Base-by-base conservation (phyloP, 257 asterid genomes). In the Prunella vulgaris region DNA sequence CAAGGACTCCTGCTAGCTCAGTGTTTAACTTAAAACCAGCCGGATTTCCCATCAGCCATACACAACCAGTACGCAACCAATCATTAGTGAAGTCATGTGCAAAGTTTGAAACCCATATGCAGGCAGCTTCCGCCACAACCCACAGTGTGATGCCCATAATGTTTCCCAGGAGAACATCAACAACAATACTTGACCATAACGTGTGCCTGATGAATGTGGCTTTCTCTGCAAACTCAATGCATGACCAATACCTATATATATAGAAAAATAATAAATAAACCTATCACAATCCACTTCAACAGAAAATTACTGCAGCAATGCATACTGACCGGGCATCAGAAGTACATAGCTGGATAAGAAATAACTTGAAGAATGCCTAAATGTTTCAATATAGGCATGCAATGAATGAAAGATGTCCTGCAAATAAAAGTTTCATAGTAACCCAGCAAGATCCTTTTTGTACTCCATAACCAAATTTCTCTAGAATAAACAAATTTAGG, bases 41-140 rank as follows among this genome's bases (percentile, higher is more conserved):
- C 4, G 97, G 99, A 79, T 89, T 86, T 37, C 96, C 97, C 97
- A 94, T 91, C 75, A 94, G 90, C 99, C 99, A 94, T 64, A 91
- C 97, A 76, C 98, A 93, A 70, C 97, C 91, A 57, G 73, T 81
- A 64, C 99, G 97, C 76, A 94, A 74, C 83, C 90, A 87, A 76
- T 82, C 74, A 78, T 90, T 84, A 21, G 96, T 90, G 79, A 86
- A 72, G 77, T 86, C 91, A 44, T 75, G 80, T 7, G 87, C 79
- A 46, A 87, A 85, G 40, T 76, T 76, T 33, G 92, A 85, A 79
- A 89, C 68, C 87, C 76, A 76, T 56, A 60, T 56, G 76, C 80
- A 83, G 67, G 78, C 76, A 77, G 82, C 74, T 77, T 87, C 86
- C 10, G 93, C 88, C 69, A 60, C 77, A 80, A 65, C 75, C 95